Conservation (phyloP, 192 early-diverging fungal genomes). For the Irineochytrium annulatum region DNA sequence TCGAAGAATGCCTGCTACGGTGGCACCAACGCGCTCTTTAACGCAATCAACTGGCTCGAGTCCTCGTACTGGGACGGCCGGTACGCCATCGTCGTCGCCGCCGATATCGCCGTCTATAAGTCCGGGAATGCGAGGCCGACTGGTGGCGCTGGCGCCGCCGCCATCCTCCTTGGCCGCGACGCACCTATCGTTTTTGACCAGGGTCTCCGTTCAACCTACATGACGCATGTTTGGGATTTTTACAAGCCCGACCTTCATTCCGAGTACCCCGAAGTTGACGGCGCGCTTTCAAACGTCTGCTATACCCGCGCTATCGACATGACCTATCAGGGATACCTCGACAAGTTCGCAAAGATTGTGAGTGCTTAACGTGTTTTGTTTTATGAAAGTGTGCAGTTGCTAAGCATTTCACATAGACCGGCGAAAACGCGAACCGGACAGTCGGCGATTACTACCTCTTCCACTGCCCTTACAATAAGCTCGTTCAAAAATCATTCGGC, state of each 20-base stretch:
- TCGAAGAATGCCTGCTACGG: slow-evolving; percentile 99
- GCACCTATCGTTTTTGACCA: slow-evolving; percentile 92
- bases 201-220: slow-evolving; percentile 82
- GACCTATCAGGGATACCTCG: slow-evolving; percentile 80
- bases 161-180: slow-evolving; percentile 87
- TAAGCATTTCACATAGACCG: slow-evolving; percentile 24
- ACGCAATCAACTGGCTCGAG: slow-evolving; percentile 96
- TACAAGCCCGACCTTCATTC: slow-evolving; percentile 98
- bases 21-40: slow-evolving; percentile 93
- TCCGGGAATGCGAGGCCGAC: slow-evolving; percentile 87
- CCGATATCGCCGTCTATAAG: slow-evolving; percentile 96
- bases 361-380: neutral
- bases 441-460: slow-evolving; percentile 80
- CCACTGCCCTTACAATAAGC: slow-evolving; percentile 98
- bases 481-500: slow-evolving; percentile 91
- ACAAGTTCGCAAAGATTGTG: slow-evolving; percentile 48
- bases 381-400: slow-evolving; percentile 2
- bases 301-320: slow-evolving; percentile 88
- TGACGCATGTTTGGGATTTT: slow-evolving; percentile 98
- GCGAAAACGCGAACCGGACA: slow-evolving; percentile 45
- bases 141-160: slow-evolving; percentile 87
- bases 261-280: slow-evolving; percentile 97
- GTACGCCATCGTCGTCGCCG: slow-evolving; percentile 63
- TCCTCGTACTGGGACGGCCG: slow-evolving; percentile 93
- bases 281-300: slow-evolving; percentile 86